phyloP scores from a whole-genome alignment of 2,329 filamentous ascomycete genomes.

The Ceratocystis harringtonii region DNA sequence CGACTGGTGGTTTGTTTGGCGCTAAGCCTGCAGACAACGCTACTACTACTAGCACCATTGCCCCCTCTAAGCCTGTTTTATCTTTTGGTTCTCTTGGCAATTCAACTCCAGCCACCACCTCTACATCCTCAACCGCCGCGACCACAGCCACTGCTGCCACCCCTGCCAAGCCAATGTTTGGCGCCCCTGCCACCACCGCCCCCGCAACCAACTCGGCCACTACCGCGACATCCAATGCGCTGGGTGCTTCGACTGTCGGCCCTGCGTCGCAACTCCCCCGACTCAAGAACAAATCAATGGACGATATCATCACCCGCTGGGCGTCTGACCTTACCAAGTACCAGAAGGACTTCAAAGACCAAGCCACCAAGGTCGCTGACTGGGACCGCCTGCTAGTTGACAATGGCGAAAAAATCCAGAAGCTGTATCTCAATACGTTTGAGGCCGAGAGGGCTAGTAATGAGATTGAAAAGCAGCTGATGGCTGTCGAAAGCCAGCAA shows the following conservation, averaged over 20 bases:
- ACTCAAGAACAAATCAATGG: slow-evolving; percentile 96
- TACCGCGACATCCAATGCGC: slow-evolving; percentile 24
- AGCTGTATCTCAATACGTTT: slow-evolving; percentile 79
- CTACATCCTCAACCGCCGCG: slow-evolving; percentile 5
- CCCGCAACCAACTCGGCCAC: slow-evolving; percentile 18
- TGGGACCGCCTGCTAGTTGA: slow-evolving; percentile 91
- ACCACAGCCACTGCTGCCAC: slow-evolving; percentile 1
- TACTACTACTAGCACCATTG: slow-evolving; percentile 19
- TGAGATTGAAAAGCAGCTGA: slow-evolving; percentile 85
- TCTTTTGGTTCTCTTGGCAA: slow-evolving; percentile 31
- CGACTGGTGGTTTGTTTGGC: slow-evolving; percentile 26
- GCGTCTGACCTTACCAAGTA: slow-evolving; percentile 90
- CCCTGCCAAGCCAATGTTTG: slow-evolving; percentile 15
- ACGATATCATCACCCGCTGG: slow-evolving; percentile 96
- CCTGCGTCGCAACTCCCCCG: slow-evolving; percentile 74
- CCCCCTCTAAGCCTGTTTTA: slow-evolving; percentile 14
- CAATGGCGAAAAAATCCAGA: slow-evolving; percentile 89
- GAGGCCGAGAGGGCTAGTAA: slow-evolving; percentile 86
- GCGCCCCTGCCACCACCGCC: slow-evolving; percentile 12
- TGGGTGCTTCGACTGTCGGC: slow-evolving; percentile 63
- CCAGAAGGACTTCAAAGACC: slow-evolving; percentile 87
- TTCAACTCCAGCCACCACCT: slow-evolving; percentile 21
- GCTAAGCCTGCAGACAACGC: slow-evolving; percentile 28
- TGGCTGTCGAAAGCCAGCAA: slow-evolving; percentile 81
- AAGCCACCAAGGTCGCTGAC: slow-evolving; percentile 69